Evolutionary conservation across 495 filamentous ascomycete species (phyloP), one percentile per base, ranked within the genome.

Genomic region (Glutinoglossum americanum): DNA sequence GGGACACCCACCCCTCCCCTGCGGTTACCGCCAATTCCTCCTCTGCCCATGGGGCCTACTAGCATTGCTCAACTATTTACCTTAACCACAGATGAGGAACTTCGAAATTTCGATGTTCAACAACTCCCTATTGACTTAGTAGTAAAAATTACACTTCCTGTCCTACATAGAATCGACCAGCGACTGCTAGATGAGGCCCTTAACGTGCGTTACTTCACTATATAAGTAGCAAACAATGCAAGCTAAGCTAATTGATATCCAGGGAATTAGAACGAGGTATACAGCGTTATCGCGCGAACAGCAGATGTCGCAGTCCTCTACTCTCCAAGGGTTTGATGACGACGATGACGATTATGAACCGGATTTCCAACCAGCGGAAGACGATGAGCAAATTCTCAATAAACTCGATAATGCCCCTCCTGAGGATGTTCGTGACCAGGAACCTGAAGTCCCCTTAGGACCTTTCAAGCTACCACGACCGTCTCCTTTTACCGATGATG

Each of bases 271-370:
- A 27, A 10, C 57, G 25, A 32, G 57, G 33, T 27, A 53, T 13
- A 45, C 70, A 65, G 56, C 66, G 68, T 60, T 67, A 63, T 57
- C 67, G 62, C 57, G 73, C 66, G 61, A 69, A 69, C 62, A 70
- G 67, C 59, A 65, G 25, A 35, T 44, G 27, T 45, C 13, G 1
- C 30, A 56, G 19, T 15, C 54, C 13, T 39, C 33, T 39, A 19
- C 2, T 15, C 54, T 39, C 15, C 54, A 39, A 39, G 54, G n/a
- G 5, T 19, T 39, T 56, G 81, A 80, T n/a, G 85, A 90, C 7
- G 88, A 94, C 19, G 88, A 94, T 15, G 89, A 89, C 55, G 83
- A 89, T 58, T 93, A 94, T 63, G 87, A 93, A 60, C 87, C 87
- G 0, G 83, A 92, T 68, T 89, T 84, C 62, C 76, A 83, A 57